Evolutionary conservation across 176 grass and related monocot species (phyloP).

Genomic region (Poa pratensis): DNA sequence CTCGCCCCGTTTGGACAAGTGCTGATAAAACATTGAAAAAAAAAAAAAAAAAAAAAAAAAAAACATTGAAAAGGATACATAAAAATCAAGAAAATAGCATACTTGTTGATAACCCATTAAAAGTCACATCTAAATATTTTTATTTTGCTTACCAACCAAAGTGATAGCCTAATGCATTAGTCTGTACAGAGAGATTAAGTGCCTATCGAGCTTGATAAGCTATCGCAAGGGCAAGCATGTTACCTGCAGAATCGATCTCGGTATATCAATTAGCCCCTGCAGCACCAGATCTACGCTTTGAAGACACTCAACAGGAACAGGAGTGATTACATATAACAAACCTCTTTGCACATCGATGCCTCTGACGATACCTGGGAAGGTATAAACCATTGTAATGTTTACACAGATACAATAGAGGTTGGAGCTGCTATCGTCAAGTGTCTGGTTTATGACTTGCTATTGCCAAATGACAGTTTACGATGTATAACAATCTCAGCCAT

Average conservation of each 20-base stretch:
- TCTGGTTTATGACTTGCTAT: not conserved
- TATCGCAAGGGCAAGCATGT: not conserved
- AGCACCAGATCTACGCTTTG: conserved; percentile 80
- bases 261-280: conserved; percentile 90
- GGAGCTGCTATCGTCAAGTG: not conserved
- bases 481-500: not conserved
- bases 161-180: not conserved
- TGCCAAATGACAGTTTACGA: not conserved
- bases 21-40: too few species aligned
- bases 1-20: too few species aligned
- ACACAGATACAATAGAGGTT: not conserved
- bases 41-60: too few species aligned
- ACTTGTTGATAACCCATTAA: too few species aligned
- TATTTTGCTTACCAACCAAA: not conserved
- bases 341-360: conserved; percentile 68
- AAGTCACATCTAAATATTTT: too few species aligned
- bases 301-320: conserved; percentile 63
- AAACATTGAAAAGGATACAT: too few species aligned
- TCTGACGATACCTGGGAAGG: conserved; percentile 77
- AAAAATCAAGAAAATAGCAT: too few species aligned
- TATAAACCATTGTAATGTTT: not conserved
- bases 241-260: conserved; percentile 75
- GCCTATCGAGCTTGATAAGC: not conserved
- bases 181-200: not conserved
- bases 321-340: conserved; percentile 78